These are phyloP conservation scores for Vigna reflexopilosa DNA, from an alignment of 306 rosid genomes.

Conservation along the genomic window DNA sequence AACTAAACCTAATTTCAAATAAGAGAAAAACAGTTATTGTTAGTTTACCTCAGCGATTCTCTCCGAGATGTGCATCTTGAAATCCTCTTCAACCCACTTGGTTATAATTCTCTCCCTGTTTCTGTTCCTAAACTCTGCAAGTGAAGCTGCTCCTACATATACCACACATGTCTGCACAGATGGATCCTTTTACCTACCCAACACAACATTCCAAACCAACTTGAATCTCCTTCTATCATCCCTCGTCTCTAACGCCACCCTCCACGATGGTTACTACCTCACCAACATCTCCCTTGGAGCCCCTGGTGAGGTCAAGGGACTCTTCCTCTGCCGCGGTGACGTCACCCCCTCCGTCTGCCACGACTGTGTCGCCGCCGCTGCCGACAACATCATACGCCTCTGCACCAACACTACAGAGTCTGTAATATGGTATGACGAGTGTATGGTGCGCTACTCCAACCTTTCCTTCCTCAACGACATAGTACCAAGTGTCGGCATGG, in stretches of 20 bases:
- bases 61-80: neutral
- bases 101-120: constrained; percentile 20
- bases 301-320: constrained; percentile 47
- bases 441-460: constrained; percentile 58
- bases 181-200: constrained; percentile 44
- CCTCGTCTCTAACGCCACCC: constrained; percentile 58
- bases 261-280: constrained; percentile 46
- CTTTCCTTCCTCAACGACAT: constrained; percentile 37
- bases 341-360: constrained; percentile 41
- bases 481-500: neutral
- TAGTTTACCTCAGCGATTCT: no score
- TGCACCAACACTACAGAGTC: constrained; percentile 58
- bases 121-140: neutral
- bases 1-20: neutral
- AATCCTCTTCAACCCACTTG: constrained; percentile 8
- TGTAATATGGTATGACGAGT: constrained; percentile 56
- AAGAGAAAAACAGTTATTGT: no score
- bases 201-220: constrained; percentile 50
- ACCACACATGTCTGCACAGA: neutral
- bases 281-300: constrained; percentile 20
- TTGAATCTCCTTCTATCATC: constrained; percentile 51
- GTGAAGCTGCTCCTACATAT: constrained; percentile 26
- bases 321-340: constrained; percentile 71
- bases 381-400: neutral
- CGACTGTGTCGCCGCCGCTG: constrained; percentile 53